Evolutionary conservation across 1,284 basidiomycete species (phyloP).

Genomic region (Coriolopsis trogii): DNA sequence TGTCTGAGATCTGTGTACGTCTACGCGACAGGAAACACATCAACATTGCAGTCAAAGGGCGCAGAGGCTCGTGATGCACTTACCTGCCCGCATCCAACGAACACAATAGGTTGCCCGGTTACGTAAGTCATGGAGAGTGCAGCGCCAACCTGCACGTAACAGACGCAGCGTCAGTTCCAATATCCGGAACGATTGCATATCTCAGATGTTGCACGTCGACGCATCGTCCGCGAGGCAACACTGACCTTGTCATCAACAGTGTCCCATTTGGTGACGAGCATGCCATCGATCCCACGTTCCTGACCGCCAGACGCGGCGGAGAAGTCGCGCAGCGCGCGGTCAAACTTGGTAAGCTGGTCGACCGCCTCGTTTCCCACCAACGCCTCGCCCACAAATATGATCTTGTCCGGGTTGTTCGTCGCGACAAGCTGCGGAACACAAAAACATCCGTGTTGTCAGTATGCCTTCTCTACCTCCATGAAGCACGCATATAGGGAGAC

Average conservation of each 20-base stretch:
- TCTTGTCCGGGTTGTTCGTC: conserved; percentile 93
- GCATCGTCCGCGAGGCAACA: too few relatives aligned
- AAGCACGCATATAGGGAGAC: neutral
- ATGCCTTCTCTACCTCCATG: neutral
- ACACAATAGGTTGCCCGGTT: conserved; percentile 94
- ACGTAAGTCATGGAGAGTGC: conserved; percentile 98
- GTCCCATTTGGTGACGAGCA: conserved; percentile 97
- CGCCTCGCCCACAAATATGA: conserved; percentile 95
- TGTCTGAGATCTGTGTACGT: conserved; percentile 95
- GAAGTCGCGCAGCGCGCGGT: conserved; percentile 89
- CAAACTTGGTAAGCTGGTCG: conserved; percentile 94
- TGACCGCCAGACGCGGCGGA: conserved; percentile 69
- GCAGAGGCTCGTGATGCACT: neutral
- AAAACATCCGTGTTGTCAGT: too few relatives aligned
- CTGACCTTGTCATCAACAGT: conserved; percentile 90
- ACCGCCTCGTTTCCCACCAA: conserved; percentile 97
- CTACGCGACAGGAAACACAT: conserved; percentile 42
- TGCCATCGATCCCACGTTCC: conserved; percentile 92
- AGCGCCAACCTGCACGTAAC: conserved; percentile 89
- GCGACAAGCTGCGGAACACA: conserved; percentile 69
- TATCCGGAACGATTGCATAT: too few relatives aligned
- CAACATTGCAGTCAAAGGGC: neutral
- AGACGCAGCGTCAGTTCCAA: too few relatives aligned
- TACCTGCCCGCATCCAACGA: conserved; percentile 95
- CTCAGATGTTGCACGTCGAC: too few relatives aligned